Evolutionary conservation across 306 rosid species (phyloP).

Genomic region (Begonia loranthoides): DNA sequence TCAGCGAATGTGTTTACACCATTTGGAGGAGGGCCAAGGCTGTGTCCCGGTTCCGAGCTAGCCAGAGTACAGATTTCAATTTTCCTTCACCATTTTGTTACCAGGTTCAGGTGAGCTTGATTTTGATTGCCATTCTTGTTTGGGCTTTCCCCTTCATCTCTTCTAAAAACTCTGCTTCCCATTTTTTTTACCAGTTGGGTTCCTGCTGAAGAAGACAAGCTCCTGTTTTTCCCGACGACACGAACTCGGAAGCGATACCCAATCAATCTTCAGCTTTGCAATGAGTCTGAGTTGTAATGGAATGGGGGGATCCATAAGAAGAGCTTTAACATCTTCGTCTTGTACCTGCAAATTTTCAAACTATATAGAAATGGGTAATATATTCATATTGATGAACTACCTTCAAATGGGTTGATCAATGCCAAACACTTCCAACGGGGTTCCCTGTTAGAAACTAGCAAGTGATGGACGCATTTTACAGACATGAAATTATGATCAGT

Average conservation of each 20-base stretch:
- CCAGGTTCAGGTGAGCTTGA: constrained; percentile 58
- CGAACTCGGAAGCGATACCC: constrained; percentile 90
- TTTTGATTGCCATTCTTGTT: too few relatives aligned
- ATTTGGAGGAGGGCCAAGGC: constrained; percentile 93
- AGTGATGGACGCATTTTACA: too few relatives aligned
- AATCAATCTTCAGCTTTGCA: constrained; percentile 10
- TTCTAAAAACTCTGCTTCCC: not conserved
- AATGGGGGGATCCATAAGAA: too few relatives aligned
- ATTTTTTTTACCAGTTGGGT: constrained; percentile 42
- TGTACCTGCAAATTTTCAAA: too few relatives aligned
- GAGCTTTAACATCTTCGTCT: too few relatives aligned
- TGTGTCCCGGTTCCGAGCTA: constrained; percentile 91
- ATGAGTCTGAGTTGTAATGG: not conserved
- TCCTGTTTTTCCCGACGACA: constrained; percentile 91
- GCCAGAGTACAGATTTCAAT: constrained; percentile 86
- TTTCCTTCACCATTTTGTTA: constrained; percentile 73
- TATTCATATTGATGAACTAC: too few relatives aligned
- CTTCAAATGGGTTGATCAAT: too few relatives aligned
- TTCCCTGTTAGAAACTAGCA: too few relatives aligned
- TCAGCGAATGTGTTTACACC: constrained; percentile 62
- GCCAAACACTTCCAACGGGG: too few relatives aligned
- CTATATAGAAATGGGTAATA: too few relatives aligned
- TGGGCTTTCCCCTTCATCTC: not conserved
- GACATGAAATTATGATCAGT: too few relatives aligned
- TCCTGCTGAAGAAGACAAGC: constrained; percentile 87